Evolutionary conservation across 352 stramenopile species (phyloP), one percentile per base, ranked within the genome.

Genomic region (Phytopythium boreale): DNA sequence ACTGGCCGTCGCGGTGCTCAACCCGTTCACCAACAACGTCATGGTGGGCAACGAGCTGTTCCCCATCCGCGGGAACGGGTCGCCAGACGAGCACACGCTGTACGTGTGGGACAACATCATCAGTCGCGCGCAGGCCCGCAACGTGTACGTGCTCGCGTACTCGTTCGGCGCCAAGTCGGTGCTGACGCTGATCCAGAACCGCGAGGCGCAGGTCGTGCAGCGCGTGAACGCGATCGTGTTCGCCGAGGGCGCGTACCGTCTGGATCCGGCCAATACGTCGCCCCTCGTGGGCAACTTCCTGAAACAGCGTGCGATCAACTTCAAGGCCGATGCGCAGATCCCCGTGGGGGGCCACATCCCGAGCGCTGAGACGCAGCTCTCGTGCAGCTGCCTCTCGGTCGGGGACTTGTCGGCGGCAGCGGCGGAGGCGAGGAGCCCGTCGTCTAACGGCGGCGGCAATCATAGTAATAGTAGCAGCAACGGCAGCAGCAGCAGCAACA

Each of bases 61-160:
- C 26, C 76, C 76, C 51, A 92, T 92, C 62, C 81, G 81, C 22
- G 70, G 75, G 39, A 89, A 79, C 59, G 69, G 77, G 14, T 79
- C 79, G 5, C 73, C 84, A 0, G 82, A 93, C 56, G 82, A 91
- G 57, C 82, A 93, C 62, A 80, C 76, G 64, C 64, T 88, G 26
- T 91, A 91, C 59, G 75, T 91, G 29, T 93, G 84, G 82, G 82
- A 91, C 64, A 75, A 90, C 59, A 83, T 90, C 55, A 81, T 92
- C 56, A 82, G 71, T 11, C 80, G 78, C 55, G 74, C 82, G 0
- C 64, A 80, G 19, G 83, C 83, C 19, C 74, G 73, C 63, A 87
- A 89, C 20, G 66, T 89, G 11, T 88, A 81, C 51, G 66, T 92
- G 34, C 71, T 92, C 34, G 83, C 83, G 17, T 89, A 90, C 58